Conservation (phyloP, 495 filamentous ascomycete species). For the Neurospora sp. region DNA sequence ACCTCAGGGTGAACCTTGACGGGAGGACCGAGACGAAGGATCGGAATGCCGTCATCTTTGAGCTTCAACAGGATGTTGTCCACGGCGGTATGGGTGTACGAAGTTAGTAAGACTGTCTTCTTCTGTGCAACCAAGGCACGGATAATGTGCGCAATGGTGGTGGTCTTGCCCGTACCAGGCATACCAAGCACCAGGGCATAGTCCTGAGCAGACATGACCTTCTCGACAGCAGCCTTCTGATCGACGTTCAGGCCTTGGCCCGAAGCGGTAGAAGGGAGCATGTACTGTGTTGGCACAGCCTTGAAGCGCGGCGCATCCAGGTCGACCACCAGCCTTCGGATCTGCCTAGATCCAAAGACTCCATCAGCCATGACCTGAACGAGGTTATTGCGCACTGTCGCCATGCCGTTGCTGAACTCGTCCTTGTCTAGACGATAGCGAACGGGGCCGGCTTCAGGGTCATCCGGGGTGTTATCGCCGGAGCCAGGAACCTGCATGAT, state of each 20-base stretch:
- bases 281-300: constrained; percentile 46
- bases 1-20: constrained; percentile 85
- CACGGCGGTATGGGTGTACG: constrained; percentile 93
- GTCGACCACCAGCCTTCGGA: constrained; percentile 71
- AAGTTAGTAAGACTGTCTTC: constrained; percentile 86
- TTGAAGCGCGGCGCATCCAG: constrained; percentile 64
- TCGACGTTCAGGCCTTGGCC: constrained; percentile 61
- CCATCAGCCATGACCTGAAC: constrained; percentile 82
- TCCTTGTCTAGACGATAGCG: constrained; percentile 90
- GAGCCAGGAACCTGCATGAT: constrained; percentile 78
- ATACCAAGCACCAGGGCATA: constrained; percentile 94
- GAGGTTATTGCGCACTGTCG: constrained; percentile 84
- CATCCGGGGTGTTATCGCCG: constrained; percentile 38
- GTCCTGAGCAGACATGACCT: constrained; percentile 89
- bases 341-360: constrained; percentile 55
- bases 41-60: constrained; percentile 62
- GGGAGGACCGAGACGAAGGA: constrained; percentile 70
- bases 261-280: constrained; percentile 37
- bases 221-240: constrained; percentile 74
- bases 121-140: constrained; percentile 78
- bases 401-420: constrained; percentile 97
- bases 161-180: constrained; percentile 97
- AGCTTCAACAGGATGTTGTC: constrained; percentile 96
- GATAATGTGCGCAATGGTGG: constrained; percentile 95
- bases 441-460: constrained; percentile 42